Evolutionary conservation across 2,329 filamentous ascomycete species (phyloP).

Genomic region (Fusarium ramigenum): DNA sequence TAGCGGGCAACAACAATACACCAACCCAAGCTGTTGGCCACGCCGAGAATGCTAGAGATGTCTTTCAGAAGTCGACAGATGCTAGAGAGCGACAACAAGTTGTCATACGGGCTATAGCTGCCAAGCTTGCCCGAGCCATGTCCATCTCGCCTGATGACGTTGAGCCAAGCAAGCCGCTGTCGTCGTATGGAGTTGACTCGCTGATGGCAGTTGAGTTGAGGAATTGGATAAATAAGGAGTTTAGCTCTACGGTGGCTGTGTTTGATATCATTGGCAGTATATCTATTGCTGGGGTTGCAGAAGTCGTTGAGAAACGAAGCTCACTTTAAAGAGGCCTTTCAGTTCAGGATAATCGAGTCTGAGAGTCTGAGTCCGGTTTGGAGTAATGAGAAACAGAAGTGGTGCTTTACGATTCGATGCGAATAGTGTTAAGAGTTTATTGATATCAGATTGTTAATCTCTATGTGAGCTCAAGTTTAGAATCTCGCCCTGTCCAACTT

Average conservation of each 20-base stretch:
- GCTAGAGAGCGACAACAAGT: background rate
- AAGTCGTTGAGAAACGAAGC: background rate
- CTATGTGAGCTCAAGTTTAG: background rate
- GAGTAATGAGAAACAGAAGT: too few species aligned
- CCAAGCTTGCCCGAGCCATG: conserved; percentile 48
- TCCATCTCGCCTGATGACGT: conserved; percentile 40
- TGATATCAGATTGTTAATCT: background rate
- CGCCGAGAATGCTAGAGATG: background rate
- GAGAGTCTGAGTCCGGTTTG: rapidly evolving
- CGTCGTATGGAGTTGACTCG: conserved; percentile 42
- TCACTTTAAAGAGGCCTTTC: background rate
- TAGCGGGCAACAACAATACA: rapidly evolving
- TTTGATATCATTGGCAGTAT: background rate
- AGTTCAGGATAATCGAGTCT: rapidly evolving
- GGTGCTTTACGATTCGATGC: too few species aligned
- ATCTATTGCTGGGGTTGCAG: background rate
- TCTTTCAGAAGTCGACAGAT: conserved; percentile 40
- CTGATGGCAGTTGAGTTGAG: conserved; percentile 56
- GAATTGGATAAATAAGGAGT: conserved; percentile 48
- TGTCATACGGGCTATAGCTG: conserved; percentile 34
- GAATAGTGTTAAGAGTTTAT: background rate
- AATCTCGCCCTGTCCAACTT: rapidly evolving
- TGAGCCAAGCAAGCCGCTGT: conserved; percentile 30
- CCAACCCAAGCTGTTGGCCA: rapidly evolving
- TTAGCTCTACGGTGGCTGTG: background rate